Conservation (phyloP, 257 asterid species). For the Henckelia pumila region DNA sequence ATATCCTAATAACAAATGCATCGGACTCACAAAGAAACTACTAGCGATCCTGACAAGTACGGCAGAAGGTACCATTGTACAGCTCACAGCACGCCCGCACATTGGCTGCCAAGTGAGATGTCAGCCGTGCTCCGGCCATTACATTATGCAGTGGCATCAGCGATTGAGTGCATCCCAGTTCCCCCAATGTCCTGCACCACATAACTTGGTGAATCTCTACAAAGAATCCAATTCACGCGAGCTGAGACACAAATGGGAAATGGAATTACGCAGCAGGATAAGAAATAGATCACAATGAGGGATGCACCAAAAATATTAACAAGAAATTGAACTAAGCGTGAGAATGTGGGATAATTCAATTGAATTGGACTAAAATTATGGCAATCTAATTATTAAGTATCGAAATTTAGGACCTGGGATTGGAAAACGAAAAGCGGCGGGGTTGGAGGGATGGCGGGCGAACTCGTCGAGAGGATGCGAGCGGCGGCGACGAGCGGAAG, state of each 20-base stretch:
- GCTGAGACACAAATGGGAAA: neutral
- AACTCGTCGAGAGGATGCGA: conserved; percentile 37
- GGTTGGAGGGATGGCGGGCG: conserved; percentile 57
- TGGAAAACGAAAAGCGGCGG: conserved; percentile 69
- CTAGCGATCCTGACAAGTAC: conserved; percentile 99
- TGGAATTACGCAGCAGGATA: neutral
- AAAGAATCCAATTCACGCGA: neutral
- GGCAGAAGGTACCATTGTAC: conserved; percentile 93
- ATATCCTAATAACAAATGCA: conserved; percentile 38
- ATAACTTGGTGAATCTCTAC: conserved; percentile 10
- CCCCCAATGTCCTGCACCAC: conserved; percentile 63
- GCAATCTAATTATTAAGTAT: neutral
- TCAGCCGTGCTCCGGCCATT: conserved; percentile 49
- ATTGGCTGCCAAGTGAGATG: conserved; percentile 65
- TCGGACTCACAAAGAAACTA: conserved; percentile 74
- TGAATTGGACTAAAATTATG: neutral
- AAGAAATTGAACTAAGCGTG: conserved; percentile 1
- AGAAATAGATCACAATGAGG: neutral
- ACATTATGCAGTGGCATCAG: conserved; percentile 55
- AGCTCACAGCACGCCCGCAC: conserved; percentile 93
- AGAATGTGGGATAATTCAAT: neutral
- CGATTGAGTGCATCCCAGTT: conserved; percentile 71
- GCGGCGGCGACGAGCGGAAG: conserved; percentile 64
- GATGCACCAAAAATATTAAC: neutral
- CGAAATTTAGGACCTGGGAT: conserved; percentile 56